phyloP scores from a whole-genome alignment of 352 stramenopile species.

The Phytopythium delawarense region DNA sequence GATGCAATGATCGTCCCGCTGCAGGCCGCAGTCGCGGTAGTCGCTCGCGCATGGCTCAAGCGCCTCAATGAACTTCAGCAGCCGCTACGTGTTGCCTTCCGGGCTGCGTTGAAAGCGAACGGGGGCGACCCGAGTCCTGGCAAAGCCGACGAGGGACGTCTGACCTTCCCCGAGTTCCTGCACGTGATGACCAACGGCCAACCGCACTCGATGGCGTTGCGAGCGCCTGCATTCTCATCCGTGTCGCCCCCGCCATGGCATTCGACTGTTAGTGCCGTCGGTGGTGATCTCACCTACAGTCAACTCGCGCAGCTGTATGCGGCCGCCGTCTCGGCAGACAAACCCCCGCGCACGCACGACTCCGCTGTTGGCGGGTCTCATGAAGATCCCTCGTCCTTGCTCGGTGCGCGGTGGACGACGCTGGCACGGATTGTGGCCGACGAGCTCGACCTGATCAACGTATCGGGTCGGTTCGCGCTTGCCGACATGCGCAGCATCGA shows the following conservation, averaged over 20 bases:
- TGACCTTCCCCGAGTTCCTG: conserved; percentile 35
- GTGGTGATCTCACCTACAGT: conserved; percentile 6
- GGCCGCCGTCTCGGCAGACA: neutral
- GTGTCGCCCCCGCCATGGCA: neutral
- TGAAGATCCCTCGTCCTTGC: neutral
- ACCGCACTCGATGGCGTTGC: neutral
- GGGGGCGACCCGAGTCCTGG: neutral
- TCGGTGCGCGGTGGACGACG: conserved; percentile 17
- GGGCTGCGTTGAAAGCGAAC: conserved; percentile 11
- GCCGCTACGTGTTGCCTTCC: conserved; percentile 22
- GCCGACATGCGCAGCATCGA: conserved; percentile 39
- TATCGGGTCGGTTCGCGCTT: conserved; percentile 18
- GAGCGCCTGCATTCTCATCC: neutral
- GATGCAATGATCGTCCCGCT: conserved; percentile 28
- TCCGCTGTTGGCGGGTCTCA: neutral
- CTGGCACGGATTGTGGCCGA: conserved; percentile 20
- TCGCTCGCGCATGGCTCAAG: conserved; percentile 29
- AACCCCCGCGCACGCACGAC: neutral
- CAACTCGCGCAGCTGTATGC: conserved; percentile 32
- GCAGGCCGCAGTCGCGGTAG: conserved; percentile 25
- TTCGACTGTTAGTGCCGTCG: neutral
- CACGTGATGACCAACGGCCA: conserved; percentile 25
- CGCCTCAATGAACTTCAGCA: conserved; percentile 19
- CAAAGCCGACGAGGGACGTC: conserved; percentile 4
- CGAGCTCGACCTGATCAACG: conserved; percentile 31